phyloP scores from a whole-genome alignment of 2,329 filamentous ascomycete genomes.

The Aspergillus quadrilineatus region DNA sequence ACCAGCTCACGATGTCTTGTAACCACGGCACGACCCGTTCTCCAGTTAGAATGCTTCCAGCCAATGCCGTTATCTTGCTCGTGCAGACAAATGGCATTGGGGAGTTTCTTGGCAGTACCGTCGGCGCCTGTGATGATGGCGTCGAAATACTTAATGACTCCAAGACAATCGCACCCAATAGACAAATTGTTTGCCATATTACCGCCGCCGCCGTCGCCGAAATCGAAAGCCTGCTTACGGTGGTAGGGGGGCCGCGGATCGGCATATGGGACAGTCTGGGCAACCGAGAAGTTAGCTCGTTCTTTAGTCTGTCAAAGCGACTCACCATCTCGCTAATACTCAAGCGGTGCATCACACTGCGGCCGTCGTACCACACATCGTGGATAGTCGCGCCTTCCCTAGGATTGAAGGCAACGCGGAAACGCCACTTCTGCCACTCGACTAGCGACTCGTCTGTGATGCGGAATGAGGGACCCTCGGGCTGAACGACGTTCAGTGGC shows the following conservation, averaged over 20 bases:
- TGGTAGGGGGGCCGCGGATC: constrained; percentile 66
- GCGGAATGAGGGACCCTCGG: constrained; percentile 66
- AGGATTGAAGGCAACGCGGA: constrained; percentile 59
- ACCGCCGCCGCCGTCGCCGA: constrained; percentile 68
- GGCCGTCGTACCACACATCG: constrained; percentile 65
- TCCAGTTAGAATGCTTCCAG: constrained; percentile 69
- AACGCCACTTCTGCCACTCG: constrained; percentile 68
- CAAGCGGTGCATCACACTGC: constrained; percentile 65
- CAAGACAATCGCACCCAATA: constrained; percentile 51
- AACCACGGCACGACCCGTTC: constrained; percentile 61
- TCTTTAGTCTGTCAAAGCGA: neutral
- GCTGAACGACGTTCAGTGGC: constrained; percentile 70
- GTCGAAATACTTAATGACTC: constrained; percentile 66
- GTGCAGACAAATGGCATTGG: constrained; percentile 65
- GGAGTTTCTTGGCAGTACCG: constrained; percentile 56
- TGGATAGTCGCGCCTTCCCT: constrained; percentile 70
- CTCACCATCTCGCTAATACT: constrained; percentile 66
- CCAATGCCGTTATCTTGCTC: constrained; percentile 66
- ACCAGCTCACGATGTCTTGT: constrained; percentile 62
- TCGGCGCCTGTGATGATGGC: constrained; percentile 53
- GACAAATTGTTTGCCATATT: constrained; percentile 67
- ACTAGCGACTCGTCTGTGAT: constrained; percentile 39
- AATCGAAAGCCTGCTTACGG: constrained; percentile 70
- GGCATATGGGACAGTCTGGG: constrained; percentile 59
- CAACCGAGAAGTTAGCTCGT: neutral